phyloP scores from a whole-genome alignment of 345 rosid genomes.

The Bruguiera gymnorhiza region DNA sequence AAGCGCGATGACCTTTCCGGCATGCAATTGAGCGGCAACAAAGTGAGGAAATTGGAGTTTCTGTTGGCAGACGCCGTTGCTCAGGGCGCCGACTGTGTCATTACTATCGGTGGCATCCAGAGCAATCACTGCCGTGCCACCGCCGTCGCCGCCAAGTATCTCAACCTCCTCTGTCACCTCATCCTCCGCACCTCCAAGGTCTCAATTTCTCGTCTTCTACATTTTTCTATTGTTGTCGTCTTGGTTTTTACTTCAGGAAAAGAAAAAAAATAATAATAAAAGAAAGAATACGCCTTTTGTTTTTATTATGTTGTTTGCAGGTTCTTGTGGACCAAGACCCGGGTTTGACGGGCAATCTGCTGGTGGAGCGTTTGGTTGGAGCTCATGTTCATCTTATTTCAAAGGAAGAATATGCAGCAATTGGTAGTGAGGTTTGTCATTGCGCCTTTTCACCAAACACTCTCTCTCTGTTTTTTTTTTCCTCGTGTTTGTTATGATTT shows the following conservation, averaged over 20 bases:
- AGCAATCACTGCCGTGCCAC: conserved; percentile 97
- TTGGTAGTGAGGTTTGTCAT: conserved; percentile 76
- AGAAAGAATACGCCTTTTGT: neutral
- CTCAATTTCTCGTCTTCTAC: neutral
- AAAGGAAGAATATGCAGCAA: conserved; percentile 76
- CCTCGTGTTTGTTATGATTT: neutral
- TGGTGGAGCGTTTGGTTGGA: conserved; percentile 85
- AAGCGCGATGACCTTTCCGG: conserved; percentile 92
- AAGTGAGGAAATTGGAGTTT: conserved; percentile 82
- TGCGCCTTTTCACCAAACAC: conserved; percentile 6
- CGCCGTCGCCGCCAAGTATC: conserved; percentile 82
- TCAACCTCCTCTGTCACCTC: conserved; percentile 64
- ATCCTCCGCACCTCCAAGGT: conserved; percentile 86
- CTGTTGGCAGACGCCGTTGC: conserved; percentile 82
- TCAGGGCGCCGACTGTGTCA: conserved; percentile 74
- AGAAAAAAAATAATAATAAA: too few relatives aligned
- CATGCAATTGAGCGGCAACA: conserved; percentile 93
- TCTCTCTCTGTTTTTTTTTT: neutral
- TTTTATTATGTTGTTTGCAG: conserved; percentile 34
- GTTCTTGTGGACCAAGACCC: conserved; percentile 81
- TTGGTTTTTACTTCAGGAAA: too few relatives aligned
- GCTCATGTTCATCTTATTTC: conserved; percentile 82
- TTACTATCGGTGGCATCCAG: conserved; percentile 88
- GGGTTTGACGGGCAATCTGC: conserved; percentile 79
- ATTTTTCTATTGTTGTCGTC: neutral